Conservation (phyloP, 805 yeast species). For the Isabelozyma pseudorhagii region DNA sequence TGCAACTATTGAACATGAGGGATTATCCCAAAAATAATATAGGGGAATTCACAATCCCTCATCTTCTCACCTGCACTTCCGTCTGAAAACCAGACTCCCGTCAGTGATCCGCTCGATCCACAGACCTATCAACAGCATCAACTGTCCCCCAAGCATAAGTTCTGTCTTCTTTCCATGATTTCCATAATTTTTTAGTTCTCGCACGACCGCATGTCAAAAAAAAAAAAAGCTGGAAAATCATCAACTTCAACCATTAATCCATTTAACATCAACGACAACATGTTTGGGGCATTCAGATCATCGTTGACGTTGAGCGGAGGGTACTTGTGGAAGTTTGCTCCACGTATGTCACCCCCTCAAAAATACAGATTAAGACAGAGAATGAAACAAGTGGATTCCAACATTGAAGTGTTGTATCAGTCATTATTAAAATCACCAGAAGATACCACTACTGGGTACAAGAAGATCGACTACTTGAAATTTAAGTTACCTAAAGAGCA, state of each 20-base stretch:
- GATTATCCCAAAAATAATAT: too few species aligned
- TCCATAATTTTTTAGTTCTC: neutral
- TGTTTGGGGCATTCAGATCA: slow-evolving; percentile 75
- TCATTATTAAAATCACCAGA: slow-evolving; percentile 16
- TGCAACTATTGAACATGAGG: too few species aligned
- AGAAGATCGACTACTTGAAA: slow-evolving; percentile 34
- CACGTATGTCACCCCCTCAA: slow-evolving; percentile 66
- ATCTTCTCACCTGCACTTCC: too few species aligned
- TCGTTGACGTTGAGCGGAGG: slow-evolving; percentile 64
- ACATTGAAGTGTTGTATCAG: slow-evolving; percentile 60
- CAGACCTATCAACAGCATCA: too few species aligned
- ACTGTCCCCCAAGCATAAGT: too few species aligned
- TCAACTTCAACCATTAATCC: neutral
- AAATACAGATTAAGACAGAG: slow-evolving; percentile 83
- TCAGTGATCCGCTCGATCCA: too few species aligned
- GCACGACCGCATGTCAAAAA: neutral
- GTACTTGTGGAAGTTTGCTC: slow-evolving; percentile 60
- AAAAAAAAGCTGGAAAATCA: neutral
- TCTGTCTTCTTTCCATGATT: too few species aligned
- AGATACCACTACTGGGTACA: slow-evolving; percentile 28
- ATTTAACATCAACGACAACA: slow-evolving; percentile 12
- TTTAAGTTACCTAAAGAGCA: slow-evolving; percentile 65
- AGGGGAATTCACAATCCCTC: too few species aligned
- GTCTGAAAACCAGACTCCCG: too few species aligned
- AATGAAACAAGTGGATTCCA: slow-evolving; percentile 76